A percentile compares a stretch with the other conserved stretches of the same genome.
Conservation (phyloP, 148 eudicot genomes). For the Chenopodium formosanum region DNA sequence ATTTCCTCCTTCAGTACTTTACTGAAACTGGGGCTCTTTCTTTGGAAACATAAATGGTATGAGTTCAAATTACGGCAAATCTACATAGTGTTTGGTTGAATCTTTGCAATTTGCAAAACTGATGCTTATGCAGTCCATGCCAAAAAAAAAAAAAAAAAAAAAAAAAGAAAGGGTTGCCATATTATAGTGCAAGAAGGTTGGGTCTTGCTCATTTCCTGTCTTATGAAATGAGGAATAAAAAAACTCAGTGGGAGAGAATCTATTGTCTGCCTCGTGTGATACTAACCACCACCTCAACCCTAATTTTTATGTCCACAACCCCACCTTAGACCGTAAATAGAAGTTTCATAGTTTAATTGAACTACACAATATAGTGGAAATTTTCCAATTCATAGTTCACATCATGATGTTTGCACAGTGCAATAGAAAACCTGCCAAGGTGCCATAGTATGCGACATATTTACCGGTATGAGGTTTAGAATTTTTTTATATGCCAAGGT, state of each 20-base stretch:
- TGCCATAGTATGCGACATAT: neutral
- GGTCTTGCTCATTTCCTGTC: neutral
- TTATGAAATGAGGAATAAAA: neutral
- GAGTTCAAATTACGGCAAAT: neutral
- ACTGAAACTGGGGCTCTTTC: neutral
- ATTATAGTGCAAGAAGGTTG: too few species aligned
- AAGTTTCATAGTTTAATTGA: neutral
- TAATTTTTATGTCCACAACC: too few species aligned
- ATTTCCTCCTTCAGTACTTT: neutral
- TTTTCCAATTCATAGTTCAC: neutral
- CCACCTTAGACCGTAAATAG: too few species aligned
- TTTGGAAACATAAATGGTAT: neutral
- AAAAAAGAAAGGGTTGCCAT: neutral
- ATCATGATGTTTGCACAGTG: neutral
- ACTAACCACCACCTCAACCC: too few species aligned
- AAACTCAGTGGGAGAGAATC: neutral
- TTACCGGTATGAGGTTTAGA: neutral
- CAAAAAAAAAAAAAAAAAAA: neutral
- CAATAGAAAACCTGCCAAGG: neutral
- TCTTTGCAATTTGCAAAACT: neutral
- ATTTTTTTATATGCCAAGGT: neutral
- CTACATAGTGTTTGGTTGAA: neutral
- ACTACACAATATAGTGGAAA: neutral
- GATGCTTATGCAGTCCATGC: neutral
- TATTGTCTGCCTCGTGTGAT: neutral